Evolutionary conservation across 495 filamentous ascomycete species (phyloP).

Genomic region (Penicillium coprophilum): DNA sequence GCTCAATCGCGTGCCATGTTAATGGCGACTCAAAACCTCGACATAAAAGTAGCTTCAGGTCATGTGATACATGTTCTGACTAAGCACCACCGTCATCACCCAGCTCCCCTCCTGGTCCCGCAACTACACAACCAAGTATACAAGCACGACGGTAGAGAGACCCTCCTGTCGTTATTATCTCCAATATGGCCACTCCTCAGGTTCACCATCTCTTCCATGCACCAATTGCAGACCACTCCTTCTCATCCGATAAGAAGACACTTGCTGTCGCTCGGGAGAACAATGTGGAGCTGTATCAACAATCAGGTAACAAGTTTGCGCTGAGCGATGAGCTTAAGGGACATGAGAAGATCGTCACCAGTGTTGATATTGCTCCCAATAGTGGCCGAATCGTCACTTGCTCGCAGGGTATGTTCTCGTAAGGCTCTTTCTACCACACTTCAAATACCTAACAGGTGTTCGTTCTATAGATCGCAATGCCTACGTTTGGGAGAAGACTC

Average conservation of each 20-base stretch:
- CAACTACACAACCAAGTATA: constrained; percentile 7
- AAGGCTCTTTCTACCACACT: not conserved
- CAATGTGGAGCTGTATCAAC: constrained; percentile 83
- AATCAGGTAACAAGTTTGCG: constrained; percentile 71
- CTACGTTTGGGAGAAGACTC: constrained; percentile 92
- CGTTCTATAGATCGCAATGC: constrained; percentile 83
- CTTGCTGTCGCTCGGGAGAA: constrained; percentile 90
- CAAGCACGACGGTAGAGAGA: constrained; percentile 91
- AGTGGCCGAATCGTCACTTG: constrained; percentile 94
- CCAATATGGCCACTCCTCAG: constrained; percentile 77
- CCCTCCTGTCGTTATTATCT: constrained; percentile 79
- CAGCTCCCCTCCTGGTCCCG: constrained; percentile 16
- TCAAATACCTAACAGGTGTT: not conserved
- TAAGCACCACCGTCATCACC: constrained; percentile 25
- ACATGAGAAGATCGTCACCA: constrained; percentile 94
- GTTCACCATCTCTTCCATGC: constrained; percentile 96
- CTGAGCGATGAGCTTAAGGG: constrained; percentile 89
- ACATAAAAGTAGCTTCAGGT: constrained; percentile 14
- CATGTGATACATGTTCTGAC: constrained; percentile 34
- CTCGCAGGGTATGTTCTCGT: constrained; percentile 70
- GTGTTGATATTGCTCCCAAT: constrained; percentile 90
- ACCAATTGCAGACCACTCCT: constrained; percentile 96
- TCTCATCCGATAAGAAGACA: constrained; percentile 85
- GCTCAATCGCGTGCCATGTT: constrained; percentile 12
- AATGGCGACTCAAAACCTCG: constrained; percentile 15